Evolutionary conservation across 2,329 filamentous ascomycete genomes (phyloP).

Genomic region (Pseudocercospora crystallina): DNA sequence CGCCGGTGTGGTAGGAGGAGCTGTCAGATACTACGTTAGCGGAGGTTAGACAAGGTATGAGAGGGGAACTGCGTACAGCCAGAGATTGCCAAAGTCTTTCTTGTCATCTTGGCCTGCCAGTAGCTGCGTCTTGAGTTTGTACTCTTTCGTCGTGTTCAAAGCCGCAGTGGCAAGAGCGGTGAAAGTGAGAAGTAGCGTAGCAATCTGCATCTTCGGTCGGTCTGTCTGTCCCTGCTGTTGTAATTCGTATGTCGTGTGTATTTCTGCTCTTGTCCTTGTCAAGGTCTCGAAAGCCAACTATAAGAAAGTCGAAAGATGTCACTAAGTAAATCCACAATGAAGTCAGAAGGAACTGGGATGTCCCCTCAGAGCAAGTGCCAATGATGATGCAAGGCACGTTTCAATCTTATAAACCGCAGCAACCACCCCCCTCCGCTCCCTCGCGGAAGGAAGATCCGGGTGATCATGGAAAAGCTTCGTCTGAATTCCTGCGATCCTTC

Average conservation of each 20-base stretch:
- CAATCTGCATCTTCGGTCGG: conserved; percentile 19
- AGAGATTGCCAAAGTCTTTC: conserved; percentile 29
- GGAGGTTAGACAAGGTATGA: not conserved
- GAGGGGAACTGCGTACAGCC: conserved; percentile 17
- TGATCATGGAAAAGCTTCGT: too few relatives aligned
- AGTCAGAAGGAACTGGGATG: too few relatives aligned
- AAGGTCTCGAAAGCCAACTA: too few relatives aligned
- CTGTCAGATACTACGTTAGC: not conserved
- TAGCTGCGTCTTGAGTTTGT: conserved; percentile 31
- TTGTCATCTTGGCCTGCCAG: conserved; percentile 26
- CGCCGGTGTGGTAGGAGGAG: conserved; percentile 30
- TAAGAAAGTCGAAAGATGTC: too few relatives aligned
- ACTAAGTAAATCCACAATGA: too few relatives aligned
- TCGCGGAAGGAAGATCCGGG: too few relatives aligned
- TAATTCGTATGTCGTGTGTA: not conserved
- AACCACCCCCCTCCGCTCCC: too few relatives aligned
- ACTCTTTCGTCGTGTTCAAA: conserved; percentile 30
- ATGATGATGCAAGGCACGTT: not conserved
- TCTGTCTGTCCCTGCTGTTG: not conserved
- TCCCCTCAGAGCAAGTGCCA: not conserved
- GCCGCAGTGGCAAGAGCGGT: conserved; percentile 20
- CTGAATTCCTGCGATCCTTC: too few relatives aligned
- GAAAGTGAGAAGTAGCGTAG: conserved; percentile 20
- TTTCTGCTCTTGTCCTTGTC: not conserved
- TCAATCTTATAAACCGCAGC: too few relatives aligned